A percentile compares a stretch with the other conserved stretches of the same genome.
phyloP scores from a whole-genome alignment of 2,329 filamentous ascomycete genomes.

The Penicillium sp. region DNA sequence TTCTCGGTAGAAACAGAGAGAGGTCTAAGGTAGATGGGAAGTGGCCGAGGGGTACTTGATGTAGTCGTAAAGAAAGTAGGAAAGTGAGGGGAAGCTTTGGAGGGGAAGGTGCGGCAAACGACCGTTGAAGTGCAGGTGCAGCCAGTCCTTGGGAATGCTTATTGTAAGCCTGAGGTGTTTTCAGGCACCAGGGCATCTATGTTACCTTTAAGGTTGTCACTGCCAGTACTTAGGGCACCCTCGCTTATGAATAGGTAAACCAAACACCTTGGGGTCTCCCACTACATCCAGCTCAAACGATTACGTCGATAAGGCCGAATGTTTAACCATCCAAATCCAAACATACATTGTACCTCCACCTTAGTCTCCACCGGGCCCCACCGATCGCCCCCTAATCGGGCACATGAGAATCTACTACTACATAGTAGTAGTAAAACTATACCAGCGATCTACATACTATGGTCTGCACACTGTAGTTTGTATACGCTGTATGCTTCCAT shows the following conservation, averaged over 20 bases:
- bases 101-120: background rate
- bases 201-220: background rate
- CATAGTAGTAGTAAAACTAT: background rate
- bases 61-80: background rate
- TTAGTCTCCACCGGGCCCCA: constrained; percentile 4
- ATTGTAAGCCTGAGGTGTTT: too few relatives aligned
- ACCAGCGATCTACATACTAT: too few relatives aligned
- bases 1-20: background rate
- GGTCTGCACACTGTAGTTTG: too few relatives aligned
- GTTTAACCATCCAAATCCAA: background rate
- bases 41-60: background rate
- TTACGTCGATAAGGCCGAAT: background rate
- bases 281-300: background rate
- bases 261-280: too few relatives aligned
- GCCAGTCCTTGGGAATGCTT: background rate
- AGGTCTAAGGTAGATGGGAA: background rate
- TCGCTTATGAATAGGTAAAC: too few relatives aligned
- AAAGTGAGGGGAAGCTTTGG: background rate
- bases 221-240: background rate
- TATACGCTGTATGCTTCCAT: too few relatives aligned
- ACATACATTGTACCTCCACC: background rate
- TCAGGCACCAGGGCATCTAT: too few relatives aligned
- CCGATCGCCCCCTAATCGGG: constrained; percentile 4
- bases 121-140: background rate
- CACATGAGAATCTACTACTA: background rate